A percentile compares a stretch with the other conserved stretches of the same genome.
Conservation (phyloP, 805 yeast genomes). For the Nakazawaea ernobii region DNA sequence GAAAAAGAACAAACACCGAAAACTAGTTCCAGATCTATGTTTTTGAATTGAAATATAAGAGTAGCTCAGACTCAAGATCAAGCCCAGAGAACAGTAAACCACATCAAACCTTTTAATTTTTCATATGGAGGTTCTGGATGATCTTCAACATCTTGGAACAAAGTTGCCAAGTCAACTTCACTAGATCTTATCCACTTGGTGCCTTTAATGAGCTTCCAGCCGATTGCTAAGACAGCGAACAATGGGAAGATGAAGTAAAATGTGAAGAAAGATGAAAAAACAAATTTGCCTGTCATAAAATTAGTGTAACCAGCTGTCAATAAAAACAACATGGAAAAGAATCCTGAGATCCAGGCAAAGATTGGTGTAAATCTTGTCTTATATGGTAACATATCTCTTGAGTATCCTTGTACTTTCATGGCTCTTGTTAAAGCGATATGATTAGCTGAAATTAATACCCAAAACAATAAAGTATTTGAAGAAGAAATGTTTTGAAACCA, state of each 20-base stretch:
- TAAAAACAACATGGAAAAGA: conserved; percentile 20
- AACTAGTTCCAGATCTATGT: not conserved
- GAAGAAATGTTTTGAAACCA: conserved; percentile 31
- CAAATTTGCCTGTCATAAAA: conserved; percentile 27
- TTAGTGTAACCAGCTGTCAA: conserved; percentile 30
- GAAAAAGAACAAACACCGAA: not conserved
- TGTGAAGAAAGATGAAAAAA: conserved; percentile 18
- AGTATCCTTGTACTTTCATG: conserved; percentile 32
- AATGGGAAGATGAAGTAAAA: conserved; percentile 30
- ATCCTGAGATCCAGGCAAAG: conserved; percentile 28
- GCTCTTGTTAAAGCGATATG: conserved; percentile 28
- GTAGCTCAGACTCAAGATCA: not conserved
- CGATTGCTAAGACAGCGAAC: conserved; percentile 26
- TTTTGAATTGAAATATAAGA: too few relatives aligned
- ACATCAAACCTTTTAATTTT: conserved; percentile 13
- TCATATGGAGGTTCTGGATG: conserved; percentile 21
- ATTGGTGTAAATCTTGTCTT: conserved; percentile 19
- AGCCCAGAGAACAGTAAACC: conserved; percentile 12
- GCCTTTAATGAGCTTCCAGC: conserved; percentile 31
- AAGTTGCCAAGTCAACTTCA: conserved; percentile 35
- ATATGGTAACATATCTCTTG: conserved; percentile 26
- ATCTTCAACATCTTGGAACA: conserved; percentile 24
- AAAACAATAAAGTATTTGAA: conserved; percentile 24
- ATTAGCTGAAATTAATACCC: conserved; percentile 26
- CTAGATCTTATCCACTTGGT: conserved; percentile 33